phyloP scores from a whole-genome alignment of 2,329 filamentous ascomycete genomes.

The Dactylellina leptospora region DNA sequence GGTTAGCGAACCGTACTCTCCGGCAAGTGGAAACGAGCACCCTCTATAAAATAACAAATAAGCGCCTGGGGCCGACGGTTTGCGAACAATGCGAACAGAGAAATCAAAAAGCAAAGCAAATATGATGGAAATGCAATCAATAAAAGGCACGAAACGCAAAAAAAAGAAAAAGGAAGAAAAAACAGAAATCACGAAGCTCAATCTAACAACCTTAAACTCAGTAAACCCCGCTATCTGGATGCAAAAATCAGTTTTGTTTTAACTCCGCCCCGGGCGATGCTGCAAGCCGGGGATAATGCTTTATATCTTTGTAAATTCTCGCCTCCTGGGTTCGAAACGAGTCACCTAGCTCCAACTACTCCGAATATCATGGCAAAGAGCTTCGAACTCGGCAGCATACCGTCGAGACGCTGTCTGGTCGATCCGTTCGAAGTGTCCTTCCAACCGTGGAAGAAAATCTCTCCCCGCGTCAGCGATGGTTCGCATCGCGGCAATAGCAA shows the following conservation, averaged over 20 bases:
- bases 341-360: not conserved
- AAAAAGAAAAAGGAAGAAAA: not conserved
- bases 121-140: not conserved
- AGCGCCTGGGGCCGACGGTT: no score
- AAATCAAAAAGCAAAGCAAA: not conserved
- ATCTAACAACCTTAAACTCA: not conserved
- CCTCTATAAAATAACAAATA: no score
- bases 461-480: slow-evolving; percentile 15
- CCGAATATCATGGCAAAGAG: slow-evolving; percentile 24
- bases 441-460: not conserved
- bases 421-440: slow-evolving; percentile 11
- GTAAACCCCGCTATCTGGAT: not conserved
- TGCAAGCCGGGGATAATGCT: not conserved
- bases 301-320: not conserved
- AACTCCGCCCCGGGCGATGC: not conserved
- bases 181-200: no score
- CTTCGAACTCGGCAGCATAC: slow-evolving; percentile 25
- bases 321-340: not conserved
- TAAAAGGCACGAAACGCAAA: not conserved
- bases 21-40: no score
- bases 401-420: slow-evolving; percentile 17
- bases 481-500: slow-evolving; percentile 36
- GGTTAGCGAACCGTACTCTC: no score
- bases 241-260: not conserved
- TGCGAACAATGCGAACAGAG: not conserved